Base-by-base conservation (phyloP, 768 basidiomycete genomes). In the Podaxis rugospora region DNA sequence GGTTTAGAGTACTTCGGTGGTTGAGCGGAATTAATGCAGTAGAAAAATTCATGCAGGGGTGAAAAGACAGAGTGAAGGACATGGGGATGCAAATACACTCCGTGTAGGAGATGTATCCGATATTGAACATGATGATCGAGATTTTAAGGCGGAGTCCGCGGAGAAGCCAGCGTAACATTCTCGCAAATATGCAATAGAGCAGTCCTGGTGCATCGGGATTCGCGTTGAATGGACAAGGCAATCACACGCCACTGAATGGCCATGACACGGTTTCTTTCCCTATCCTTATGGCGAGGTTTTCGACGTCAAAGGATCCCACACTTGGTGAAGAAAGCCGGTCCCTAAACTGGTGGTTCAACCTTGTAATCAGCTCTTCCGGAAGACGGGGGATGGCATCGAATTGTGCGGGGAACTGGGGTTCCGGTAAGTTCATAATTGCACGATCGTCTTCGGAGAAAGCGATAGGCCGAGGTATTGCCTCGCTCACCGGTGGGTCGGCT, bases 261-360 rank as follows among this genome's bases (percentile, higher is more conserved):
- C 81, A 92, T 53, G 73, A 73, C 64, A 66, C 73, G 4, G 83
- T 72, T 6, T 90, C 85, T 69, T 87, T 89, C 10, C 90, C 92
- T 40, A 93, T 90, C 69, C 82, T 89, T 49, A 87, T 75, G 42
- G 77, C 75, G n/a, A 93, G 68, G 52, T 77, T 74, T 47, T 79
- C 78, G 1, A 80, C 83, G 47, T 81, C 75, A 65, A 89, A 85
- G 1, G 72, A 69, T 1, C 83, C 84, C 2, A 80, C 77, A 55
- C 69, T 72, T 2, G 74, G 69, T 13, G 78, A 75, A 32, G 76
- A 76, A 46, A 87, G 74, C 57, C 64, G 66, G 37, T 68, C 53
- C n/a, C 76, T 75, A 61, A 82, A 83, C 51, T 75, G 71, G 51
- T 69, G 66, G 59, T 88, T 86, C 50, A 94, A 75, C 2, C 66